A percentile compares a stretch with the other conserved stretches of the same genome.
Conservation (phyloP, 2,329 filamentous ascomycete genomes). For the Fusarium secorum region DNA sequence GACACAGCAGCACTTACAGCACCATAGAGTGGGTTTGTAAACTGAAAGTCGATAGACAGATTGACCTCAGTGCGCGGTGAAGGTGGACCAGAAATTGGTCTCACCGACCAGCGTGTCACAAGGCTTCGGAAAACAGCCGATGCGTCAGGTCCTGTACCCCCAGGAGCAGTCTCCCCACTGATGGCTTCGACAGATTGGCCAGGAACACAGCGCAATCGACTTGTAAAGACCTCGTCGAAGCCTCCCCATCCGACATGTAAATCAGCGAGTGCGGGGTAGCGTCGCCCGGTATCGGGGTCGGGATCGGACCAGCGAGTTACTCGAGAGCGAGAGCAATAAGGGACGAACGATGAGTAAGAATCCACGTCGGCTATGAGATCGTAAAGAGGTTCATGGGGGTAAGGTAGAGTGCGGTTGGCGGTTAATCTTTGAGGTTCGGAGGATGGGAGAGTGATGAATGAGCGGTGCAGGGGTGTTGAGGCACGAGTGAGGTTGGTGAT, state of each 20-base stretch:
- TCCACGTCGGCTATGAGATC: conserved; percentile 87
- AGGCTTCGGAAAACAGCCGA: conserved; percentile 71
- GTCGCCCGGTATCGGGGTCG: conserved; percentile 55
- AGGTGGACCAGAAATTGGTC: conserved; percentile 47
- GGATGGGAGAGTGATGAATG: conserved; percentile 49
- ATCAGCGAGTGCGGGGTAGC: conserved; percentile 77
- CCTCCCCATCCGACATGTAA: conserved; percentile 86
- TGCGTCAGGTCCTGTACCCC: conserved; percentile 51
- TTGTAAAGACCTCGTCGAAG: conserved; percentile 84
- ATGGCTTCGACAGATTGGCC: conserved; percentile 78
- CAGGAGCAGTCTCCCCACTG: conserved; percentile 63
- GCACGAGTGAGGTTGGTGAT: conserved; percentile 30
- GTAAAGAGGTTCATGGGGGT: conserved; percentile 76
- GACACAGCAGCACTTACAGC: conserved; percentile 82
- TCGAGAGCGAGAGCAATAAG: conserved; percentile 80
- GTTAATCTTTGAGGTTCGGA: conserved; percentile 68
- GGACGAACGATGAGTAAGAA: conserved; percentile 86
- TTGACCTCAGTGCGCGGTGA: conserved; percentile 70
- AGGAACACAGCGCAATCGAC: conserved; percentile 79
- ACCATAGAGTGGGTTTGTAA: conserved; percentile 87
- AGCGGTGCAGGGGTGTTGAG: conserved; percentile 46
- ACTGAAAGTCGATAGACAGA: conserved; percentile 81
- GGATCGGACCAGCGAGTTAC: conserved; percentile 77
- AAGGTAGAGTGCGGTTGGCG: conserved; percentile 79
- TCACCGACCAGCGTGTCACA: conserved; percentile 73